Conservation (phyloP, 345 rosid genomes). For the Populus nigra region DNA sequence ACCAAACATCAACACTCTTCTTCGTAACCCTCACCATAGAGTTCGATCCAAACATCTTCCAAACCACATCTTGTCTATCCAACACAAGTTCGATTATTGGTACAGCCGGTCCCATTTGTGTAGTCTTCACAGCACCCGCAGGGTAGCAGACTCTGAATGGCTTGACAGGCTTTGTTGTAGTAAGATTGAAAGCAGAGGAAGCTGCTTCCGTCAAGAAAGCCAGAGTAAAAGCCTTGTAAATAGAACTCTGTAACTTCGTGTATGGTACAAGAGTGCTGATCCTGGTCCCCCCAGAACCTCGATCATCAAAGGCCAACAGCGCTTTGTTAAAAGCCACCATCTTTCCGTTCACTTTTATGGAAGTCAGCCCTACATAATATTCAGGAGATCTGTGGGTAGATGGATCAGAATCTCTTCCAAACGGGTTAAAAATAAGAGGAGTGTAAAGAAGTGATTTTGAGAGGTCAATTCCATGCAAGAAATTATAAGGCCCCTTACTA, state of each 20-base stretch:
- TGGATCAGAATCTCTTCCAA: constrained; percentile 24
- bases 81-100: too few species aligned
- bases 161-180: not conserved
- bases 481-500: constrained; percentile 30
- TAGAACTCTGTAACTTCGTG: constrained; percentile 11
- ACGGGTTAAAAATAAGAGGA: constrained; percentile 20
- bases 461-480: constrained; percentile 18
- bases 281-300: constrained; percentile 20
- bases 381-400: constrained; percentile 18
- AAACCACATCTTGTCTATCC: not conserved
- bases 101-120: too few species aligned
- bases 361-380: constrained; percentile 11
- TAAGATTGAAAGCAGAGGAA: constrained; percentile 17
- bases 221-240: constrained; percentile 10
- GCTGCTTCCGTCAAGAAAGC: constrained; percentile 9
- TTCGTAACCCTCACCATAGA: not conserved
- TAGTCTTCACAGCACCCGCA: too few species aligned
- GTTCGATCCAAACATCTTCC: not conserved
- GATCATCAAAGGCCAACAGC: constrained; percentile 3
- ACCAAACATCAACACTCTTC: too few species aligned
- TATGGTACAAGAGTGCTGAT: constrained; percentile 15
- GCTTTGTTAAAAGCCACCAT: not conserved
- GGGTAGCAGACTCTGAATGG: too few species aligned
- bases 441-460: constrained; percentile 25
- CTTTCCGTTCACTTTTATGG: constrained; percentile 16